Evolutionary conservation across 495 filamentous ascomycete species (phyloP).

Genomic region (Trichocladium uniseriatum): DNA sequence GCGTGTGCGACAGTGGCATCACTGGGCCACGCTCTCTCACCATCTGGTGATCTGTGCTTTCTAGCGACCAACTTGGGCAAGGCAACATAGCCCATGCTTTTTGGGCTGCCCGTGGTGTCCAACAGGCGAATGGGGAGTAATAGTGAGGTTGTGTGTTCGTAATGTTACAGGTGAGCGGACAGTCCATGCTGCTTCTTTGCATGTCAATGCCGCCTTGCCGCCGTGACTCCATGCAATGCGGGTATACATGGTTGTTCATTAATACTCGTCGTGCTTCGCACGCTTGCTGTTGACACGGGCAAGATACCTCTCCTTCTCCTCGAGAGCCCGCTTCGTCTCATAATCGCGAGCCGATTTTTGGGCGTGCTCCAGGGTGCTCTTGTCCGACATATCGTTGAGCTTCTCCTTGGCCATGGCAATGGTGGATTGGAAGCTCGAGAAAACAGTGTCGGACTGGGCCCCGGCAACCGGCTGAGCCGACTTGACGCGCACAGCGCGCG

Average conservation of each 20-base stretch:
- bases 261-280: constrained; percentile 3
- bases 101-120: background rate
- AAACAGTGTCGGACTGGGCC: constrained; percentile 13
- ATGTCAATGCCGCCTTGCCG: background rate
- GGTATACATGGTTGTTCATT: background rate
- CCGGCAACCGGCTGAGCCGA: background rate
- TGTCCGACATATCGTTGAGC: constrained; percentile 20
- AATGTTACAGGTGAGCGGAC: background rate
- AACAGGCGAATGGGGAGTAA: background rate
- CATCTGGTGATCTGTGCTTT: constrained; percentile 9
- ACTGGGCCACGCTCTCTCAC: constrained; percentile 18
- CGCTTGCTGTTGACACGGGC: constrained; percentile 26
- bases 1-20: constrained; percentile 9
- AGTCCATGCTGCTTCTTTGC: too few relatives aligned
- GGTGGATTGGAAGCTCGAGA: constrained; percentile 18
- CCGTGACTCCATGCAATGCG: background rate
- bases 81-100: too few relatives aligned
- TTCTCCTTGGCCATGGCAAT: constrained; percentile 30
- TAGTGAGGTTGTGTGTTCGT: background rate
- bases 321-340: constrained; percentile 37
- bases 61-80: background rate
- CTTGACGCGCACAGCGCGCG: constrained; percentile 7
- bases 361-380: constrained; percentile 8
- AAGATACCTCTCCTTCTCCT: constrained; percentile 33
- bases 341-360: constrained; percentile 33